Evolutionary conservation across 805 yeast genomes (phyloP).

Genomic region (Saccharomycopsis amapae): DNA sequence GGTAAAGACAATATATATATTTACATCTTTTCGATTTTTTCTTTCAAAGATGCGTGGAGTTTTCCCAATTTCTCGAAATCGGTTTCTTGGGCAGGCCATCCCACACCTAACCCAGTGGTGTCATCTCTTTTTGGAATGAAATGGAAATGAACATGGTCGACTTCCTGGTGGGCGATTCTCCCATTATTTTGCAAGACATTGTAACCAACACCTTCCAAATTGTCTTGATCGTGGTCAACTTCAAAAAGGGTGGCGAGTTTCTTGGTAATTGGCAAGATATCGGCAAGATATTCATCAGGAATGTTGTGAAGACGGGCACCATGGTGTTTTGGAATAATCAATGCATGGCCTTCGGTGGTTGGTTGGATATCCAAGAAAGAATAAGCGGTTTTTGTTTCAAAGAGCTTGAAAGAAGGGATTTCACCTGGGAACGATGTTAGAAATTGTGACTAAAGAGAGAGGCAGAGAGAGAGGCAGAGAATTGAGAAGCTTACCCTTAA

Average conservation of each 20-base stretch:
- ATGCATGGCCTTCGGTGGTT: constrained; percentile 78
- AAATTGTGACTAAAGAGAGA: neutral
- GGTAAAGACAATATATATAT: no score
- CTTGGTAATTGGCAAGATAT: constrained; percentile 82
- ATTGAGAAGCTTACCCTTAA: constrained; percentile 50
- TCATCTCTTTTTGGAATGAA: constrained; percentile 80
- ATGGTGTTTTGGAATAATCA: constrained; percentile 88
- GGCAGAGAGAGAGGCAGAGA: neutral
- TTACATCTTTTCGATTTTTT: constrained; percentile 32
- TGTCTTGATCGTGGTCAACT: constrained; percentile 51
- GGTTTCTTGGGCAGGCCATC: constrained; percentile 89
- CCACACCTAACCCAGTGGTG: constrained; percentile 73
- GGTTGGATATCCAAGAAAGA: constrained; percentile 95
- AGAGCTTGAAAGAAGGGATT: constrained; percentile 85
- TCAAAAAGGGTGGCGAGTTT: constrained; percentile 70
- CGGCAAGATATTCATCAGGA: constrained; percentile 86
- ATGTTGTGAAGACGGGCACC: constrained; percentile 89
- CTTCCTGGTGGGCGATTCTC: constrained; percentile 89
- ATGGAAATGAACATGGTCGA: constrained; percentile 95
- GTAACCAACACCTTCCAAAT: constrained; percentile 61
- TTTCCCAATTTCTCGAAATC: constrained; percentile 66
- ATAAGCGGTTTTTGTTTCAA: constrained; percentile 74
- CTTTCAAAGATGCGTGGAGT: constrained; percentile 52
- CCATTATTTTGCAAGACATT: constrained; percentile 92
- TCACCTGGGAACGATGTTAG: constrained; percentile 47